phyloP scores from a whole-genome alignment of 2,329 filamentous ascomycete genomes.

The Plenodomus lindquistii region DNA sequence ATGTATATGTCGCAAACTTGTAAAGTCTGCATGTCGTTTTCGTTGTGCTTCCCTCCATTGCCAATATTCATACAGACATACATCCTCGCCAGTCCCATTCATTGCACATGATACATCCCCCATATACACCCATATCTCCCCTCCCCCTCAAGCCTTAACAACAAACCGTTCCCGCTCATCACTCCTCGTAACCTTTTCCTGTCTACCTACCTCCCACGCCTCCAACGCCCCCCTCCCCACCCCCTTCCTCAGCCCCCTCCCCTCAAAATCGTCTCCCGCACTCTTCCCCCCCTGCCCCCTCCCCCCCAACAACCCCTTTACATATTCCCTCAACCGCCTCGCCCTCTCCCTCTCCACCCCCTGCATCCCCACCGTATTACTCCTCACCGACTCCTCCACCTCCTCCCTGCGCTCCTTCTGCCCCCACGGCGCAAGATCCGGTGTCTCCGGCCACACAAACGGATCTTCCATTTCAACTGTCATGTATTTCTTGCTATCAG shows the following conservation, averaged over 20 bases:
- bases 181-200: no score
- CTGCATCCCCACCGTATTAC: conserved; percentile 7
- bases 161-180: no score
- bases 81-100: no score
- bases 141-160: no score
- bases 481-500: conserved; percentile 84
- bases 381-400: conserved; percentile 8
- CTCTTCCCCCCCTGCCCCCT: no score
- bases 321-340: conserved; percentile 29
- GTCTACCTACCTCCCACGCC: no score
- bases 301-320: conserved; percentile 29
- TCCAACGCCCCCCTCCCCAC: conserved; percentile 5
- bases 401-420: conserved; percentile 52
- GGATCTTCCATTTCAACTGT: conserved; percentile 85
- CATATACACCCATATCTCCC: no score
- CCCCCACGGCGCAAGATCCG: conserved; percentile 52
- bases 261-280: conserved; percentile 3
- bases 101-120: no score
- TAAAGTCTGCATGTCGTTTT: no score
- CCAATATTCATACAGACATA: no score
- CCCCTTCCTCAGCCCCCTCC: conserved; percentile 8
- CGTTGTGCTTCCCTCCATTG: no score
- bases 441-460: conserved; percentile 82
- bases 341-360: conserved; percentile 19
- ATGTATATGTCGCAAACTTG: no score